Evolutionary conservation across 2,329 filamentous ascomycete genomes (phyloP).

Genomic region (Pseudopyricularia javanii): DNA sequence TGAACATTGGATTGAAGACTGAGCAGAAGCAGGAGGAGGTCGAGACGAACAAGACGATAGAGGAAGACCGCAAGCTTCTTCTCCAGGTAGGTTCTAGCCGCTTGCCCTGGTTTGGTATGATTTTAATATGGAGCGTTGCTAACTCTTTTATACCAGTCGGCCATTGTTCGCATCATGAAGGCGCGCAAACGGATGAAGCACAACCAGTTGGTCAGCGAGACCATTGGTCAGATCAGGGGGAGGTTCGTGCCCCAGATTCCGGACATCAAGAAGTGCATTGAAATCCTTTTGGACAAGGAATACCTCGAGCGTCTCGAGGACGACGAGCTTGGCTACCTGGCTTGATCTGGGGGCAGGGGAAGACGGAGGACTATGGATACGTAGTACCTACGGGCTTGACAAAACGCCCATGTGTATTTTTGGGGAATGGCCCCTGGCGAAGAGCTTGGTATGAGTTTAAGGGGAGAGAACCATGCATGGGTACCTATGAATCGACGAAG

Average conservation of each 20-base stretch:
- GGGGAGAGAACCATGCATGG: background rate
- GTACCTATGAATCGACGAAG: background rate
- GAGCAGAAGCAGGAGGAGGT: conserved; percentile 94
- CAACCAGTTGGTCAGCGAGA: conserved; percentile 83
- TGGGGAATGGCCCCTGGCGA: background rate
- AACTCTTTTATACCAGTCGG: conserved; percentile 50
- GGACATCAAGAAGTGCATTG: conserved; percentile 99
- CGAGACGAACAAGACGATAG: conserved; percentile 98
- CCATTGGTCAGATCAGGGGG: conserved; percentile 85
- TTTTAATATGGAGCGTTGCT: conserved; percentile 4
- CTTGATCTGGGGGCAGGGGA: conserved; percentile 35
- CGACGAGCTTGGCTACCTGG: conserved; percentile 89
- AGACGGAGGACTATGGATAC: background rate
- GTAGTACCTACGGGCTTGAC: background rate
- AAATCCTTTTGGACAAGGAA: conserved; percentile 96
- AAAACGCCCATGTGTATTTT: background rate
- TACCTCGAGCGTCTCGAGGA: conserved; percentile 92
- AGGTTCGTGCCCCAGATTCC: conserved; percentile 86
- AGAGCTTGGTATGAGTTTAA: background rate
- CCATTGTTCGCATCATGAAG: conserved; percentile 99
- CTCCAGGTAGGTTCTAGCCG: conserved; percentile 65
- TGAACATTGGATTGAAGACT: conserved; percentile 88
- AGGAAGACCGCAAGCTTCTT: conserved; percentile 92
- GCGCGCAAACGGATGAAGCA: conserved; percentile 99
- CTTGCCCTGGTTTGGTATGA: background rate